Base-by-base conservation (phyloP, 1,284 basidiomycete species). In the Fomes fomentarius region DNA sequence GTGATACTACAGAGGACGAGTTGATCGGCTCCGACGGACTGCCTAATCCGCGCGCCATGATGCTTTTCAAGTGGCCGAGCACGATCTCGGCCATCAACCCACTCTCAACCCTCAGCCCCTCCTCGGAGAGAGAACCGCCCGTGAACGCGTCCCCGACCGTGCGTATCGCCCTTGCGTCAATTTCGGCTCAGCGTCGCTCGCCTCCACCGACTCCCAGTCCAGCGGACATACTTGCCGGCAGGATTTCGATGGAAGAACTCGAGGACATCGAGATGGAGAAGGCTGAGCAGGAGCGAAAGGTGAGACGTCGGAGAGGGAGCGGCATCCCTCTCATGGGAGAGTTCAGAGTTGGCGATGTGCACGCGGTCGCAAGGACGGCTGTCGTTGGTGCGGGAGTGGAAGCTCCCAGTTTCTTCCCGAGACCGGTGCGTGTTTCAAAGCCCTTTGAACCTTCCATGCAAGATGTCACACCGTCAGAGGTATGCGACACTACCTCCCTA, bases 1-100 rank as follows among this genome's bases (percentile, higher is more conserved):
- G 66, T 1, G 66, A 68, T 37, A 72, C 70, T 4, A 69, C 70
- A 0, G 89, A 92, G 65, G 89, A 92, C 57, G 89, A 91, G 56
- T 81, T 91, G 42, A 84, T 91, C 17, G 87, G 87, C 50, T 80
- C 82, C 6, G 80, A 84, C 53, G 84, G 84, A 41, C 75, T 91
- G 5, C 87, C 87, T 19, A 91, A 89, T 54, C 81, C 85, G 15
- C 83, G 82, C 53, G 86, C 87, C 21, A 87, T 91, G 83, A 76
- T 77, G 58, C 74, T 90, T 31, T 89, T 90, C 73, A 81, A 73
- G 56, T 80, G 84, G 63, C 85, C 88, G 22, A 73, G 78, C 41
- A 77, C 71, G 11, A 66, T 88, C 39, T 82, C 82, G 21, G 79
- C 87, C n/a, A 85, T 91, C 70, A 80, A 91, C 57, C 89, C 89